A percentile compares a stretch with the other conserved stretches of the same genome.
phyloP scores from a whole-genome alignment of 2,329 filamentous ascomycete species.

The Colletotrichum incanum region DNA sequence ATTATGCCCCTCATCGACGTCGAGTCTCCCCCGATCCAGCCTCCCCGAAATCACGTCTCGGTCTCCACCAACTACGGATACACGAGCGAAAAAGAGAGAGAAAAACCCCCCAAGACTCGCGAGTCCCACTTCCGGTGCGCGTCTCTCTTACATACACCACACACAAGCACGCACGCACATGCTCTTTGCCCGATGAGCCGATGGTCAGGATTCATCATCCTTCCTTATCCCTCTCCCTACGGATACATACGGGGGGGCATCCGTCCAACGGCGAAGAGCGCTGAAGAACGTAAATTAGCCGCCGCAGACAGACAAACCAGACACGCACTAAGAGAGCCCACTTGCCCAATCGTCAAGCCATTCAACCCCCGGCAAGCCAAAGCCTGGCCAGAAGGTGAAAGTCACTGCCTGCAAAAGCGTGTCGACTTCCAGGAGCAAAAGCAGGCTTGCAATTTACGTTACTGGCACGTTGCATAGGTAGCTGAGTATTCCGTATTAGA shows the following conservation, averaged over 20 bases:
- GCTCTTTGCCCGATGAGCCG: constrained; percentile 9
- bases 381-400: constrained; percentile 16
- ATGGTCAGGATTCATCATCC: constrained; percentile 32
- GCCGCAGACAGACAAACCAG: neutral
- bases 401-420: constrained; percentile 4
- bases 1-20: constrained; percentile 29
- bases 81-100: constrained; percentile 1
- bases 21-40: constrained; percentile 34
- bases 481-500: constrained; percentile 8
- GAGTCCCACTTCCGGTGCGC: constrained; percentile 37
- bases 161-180: neutral
- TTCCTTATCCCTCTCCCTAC: neutral
- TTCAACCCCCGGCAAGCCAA: constrained; percentile 24
- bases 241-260: constrained; percentile 5
- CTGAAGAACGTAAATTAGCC: constrained; percentile 39
- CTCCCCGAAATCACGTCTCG: constrained; percentile 45
- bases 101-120: constrained; percentile 23
- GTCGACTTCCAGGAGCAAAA: constrained; percentile 6
- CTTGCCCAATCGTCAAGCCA: constrained; percentile 6
- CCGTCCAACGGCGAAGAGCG: constrained; percentile 38
- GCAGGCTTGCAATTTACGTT: constrained; percentile 10
- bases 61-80: constrained; percentile 40
- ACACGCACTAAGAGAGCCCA: neutral
- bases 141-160: constrained; percentile 32
- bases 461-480: constrained; percentile 4